phyloP scores from a whole-genome alignment of 2,329 filamentous ascomycete genomes.

The Hymenoscyphus linearis region DNA sequence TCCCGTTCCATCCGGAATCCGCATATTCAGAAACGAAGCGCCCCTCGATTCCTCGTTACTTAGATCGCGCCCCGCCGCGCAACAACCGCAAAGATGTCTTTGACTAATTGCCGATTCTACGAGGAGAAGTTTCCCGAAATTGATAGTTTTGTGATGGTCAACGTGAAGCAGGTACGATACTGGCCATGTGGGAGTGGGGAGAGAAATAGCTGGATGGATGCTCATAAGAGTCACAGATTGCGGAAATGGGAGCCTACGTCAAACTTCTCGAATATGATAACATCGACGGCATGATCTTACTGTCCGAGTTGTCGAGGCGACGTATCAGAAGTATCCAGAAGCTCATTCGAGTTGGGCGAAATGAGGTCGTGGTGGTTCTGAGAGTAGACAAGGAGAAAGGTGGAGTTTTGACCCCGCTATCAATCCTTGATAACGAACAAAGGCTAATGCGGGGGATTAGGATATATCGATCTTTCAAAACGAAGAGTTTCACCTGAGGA shows the following conservation, averaged over 20 bases:
- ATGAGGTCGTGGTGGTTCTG: constrained; percentile 97
- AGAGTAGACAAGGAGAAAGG: constrained; percentile 99
- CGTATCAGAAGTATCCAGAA: constrained; percentile 99
- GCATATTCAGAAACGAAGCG: constrained; percentile 15
- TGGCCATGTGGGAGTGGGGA: constrained; percentile 5
- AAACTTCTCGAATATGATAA: constrained; percentile 99
- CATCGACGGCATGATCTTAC: constrained; percentile 99
- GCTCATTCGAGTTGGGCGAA: constrained; percentile 94
- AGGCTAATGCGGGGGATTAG: constrained; percentile 34
- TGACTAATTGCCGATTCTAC: constrained; percentile 95
- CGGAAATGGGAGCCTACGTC: constrained; percentile 99
- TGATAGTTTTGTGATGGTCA: constrained; percentile 99
- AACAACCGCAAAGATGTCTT: constrained; percentile 69
- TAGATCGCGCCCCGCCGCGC: constrained; percentile 19
- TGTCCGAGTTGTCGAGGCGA: constrained; percentile 93
- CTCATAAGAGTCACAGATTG: constrained; percentile 57
- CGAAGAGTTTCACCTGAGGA: constrained; percentile 96
- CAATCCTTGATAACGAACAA: not conserved
- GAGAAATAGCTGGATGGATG: not conserved
- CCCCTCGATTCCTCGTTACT: constrained; percentile 9
- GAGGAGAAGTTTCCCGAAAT: constrained; percentile 98
- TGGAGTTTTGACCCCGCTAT: constrained; percentile 33
- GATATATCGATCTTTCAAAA: constrained; percentile 98
- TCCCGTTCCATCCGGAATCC: not conserved
- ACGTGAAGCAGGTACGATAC: constrained; percentile 81